Evolutionary conservation across 768 basidiomycete species (phyloP).

Genomic region (Mycena galericulata): DNA sequence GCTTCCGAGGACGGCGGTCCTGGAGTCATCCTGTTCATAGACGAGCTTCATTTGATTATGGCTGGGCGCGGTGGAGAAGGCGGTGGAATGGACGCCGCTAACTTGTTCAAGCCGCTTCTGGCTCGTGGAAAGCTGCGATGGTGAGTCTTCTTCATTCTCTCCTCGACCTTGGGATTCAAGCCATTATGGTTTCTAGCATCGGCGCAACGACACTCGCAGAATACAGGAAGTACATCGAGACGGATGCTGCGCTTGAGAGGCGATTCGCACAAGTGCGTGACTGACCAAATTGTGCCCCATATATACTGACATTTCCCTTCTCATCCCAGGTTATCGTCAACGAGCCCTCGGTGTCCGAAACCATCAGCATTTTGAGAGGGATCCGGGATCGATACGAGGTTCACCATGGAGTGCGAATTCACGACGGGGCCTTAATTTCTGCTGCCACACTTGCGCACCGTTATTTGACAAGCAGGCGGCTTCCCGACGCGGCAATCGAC

Average conservation of each 20-base stretch:
- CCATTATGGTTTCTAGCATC: constrained; percentile 58
- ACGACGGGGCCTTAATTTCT: constrained; percentile 87
- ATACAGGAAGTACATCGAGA: constrained; percentile 94
- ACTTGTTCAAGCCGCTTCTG: constrained; percentile 92
- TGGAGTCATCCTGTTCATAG: constrained; percentile 92
- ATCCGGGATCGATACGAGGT: constrained; percentile 96
- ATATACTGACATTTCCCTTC: no score
- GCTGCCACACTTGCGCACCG: constrained; percentile 95
- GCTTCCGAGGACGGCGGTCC: constrained; percentile 78
- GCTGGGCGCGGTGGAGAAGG: constrained; percentile 85
- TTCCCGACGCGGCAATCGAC: constrained; percentile 92
- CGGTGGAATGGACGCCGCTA: constrained; percentile 94
- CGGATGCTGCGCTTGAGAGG: constrained; percentile 90
- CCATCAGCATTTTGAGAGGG: constrained; percentile 94
- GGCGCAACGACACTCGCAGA: constrained; percentile 95
- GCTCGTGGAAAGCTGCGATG: constrained; percentile 82
- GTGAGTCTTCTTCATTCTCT: constrained; percentile 9
- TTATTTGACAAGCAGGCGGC: constrained; percentile 84
- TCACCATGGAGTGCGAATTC: constrained; percentile 90
- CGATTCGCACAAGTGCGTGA: constrained; percentile 96
- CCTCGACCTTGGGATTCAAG: no score
- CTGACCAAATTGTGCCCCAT: no score
- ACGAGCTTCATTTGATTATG: constrained; percentile 96
- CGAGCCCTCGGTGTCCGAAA: constrained; percentile 89
- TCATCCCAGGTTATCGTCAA: constrained; percentile 92